These are phyloP conservation scores for Paradendryphiella salina DNA, from an alignment of 2,329 filamentous ascomycete species.

Conservation along the genomic window DNA sequence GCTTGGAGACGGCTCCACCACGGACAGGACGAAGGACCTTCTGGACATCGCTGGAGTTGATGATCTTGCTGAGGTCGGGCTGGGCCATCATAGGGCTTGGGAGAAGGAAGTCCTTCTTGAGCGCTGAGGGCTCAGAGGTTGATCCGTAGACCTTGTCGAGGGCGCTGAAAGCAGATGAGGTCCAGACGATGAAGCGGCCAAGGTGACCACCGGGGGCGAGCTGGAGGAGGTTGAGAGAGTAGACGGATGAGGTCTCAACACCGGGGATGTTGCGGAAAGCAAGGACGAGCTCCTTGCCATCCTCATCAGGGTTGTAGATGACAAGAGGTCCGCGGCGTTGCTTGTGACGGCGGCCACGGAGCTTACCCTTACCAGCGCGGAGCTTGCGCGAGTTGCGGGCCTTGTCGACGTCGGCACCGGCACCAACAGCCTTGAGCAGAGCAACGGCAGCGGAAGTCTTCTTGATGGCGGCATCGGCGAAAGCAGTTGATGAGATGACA, in stretches of 20 bases:
- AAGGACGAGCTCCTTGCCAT: conserved; percentile 89
- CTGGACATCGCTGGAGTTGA: conserved; percentile 99
- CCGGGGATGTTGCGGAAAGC: conserved; percentile 99
- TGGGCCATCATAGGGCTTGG: conserved; percentile 90
- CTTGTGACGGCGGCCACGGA: conserved; percentile 92
- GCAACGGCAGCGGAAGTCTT: conserved; percentile 87
- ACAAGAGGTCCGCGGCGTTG: conserved; percentile 97
- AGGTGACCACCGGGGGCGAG: conserved; percentile 98
- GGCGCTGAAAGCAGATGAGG: conserved; percentile 92
- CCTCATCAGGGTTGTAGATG: conserved; percentile 93
- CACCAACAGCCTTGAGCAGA: conserved; percentile 89
- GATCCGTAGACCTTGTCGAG: conserved; percentile 97
- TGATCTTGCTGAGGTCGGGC: conserved; percentile 93
- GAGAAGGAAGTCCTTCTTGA: conserved; percentile 99
- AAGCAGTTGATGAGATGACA: conserved; percentile 88
- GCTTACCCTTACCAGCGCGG: conserved; percentile 98
- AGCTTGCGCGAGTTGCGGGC: conserved; percentile 96
- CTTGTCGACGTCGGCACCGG: conserved; percentile 89
- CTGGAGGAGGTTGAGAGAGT: conserved; percentile 96
- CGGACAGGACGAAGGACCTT: conserved; percentile 89
- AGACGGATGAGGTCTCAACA: conserved; percentile 94
- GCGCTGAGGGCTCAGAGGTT: conserved; percentile 82
- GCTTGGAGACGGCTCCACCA: conserved; percentile 88
- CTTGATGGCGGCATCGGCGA: conserved; percentile 75
- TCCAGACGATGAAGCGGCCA: conserved; percentile 99